Conservation (phyloP, 2,329 filamentous ascomycete species). For the Aspergillus sp. region DNA sequence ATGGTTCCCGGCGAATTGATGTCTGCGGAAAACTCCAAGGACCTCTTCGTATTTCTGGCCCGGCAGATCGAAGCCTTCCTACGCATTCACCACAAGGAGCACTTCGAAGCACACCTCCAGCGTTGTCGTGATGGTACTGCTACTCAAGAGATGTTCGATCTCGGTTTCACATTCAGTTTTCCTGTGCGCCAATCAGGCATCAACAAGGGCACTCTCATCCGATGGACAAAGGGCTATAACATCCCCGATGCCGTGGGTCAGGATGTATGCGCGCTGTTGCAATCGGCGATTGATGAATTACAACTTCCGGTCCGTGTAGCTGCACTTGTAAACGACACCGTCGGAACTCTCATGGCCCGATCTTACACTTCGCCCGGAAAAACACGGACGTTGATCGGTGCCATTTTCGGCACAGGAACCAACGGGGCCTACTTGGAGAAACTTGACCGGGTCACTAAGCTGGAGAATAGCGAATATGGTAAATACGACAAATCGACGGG, state of each 20-base stretch:
- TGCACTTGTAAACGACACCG: constrained; percentile 93
- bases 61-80: constrained; percentile 88
- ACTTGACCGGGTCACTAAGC: constrained; percentile 74
- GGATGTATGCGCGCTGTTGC: constrained; percentile 86
- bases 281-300: constrained; percentile 80
- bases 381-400: constrained; percentile 79
- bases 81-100: constrained; percentile 76
- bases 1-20: constrained; percentile 85
- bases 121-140: constrained; percentile 57
- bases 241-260: constrained; percentile 91
- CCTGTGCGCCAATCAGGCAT: constrained; percentile 90
- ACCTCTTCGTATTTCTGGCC: constrained; percentile 88
- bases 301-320: constrained; percentile 87
- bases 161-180: constrained; percentile 99
- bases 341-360: constrained; percentile 94
- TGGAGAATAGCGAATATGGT: constrained; percentile 47
- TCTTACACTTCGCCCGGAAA: constrained; percentile 90
- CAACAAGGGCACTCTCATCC: constrained; percentile 87
- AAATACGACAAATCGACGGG: constrained; percentile 71
- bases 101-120: constrained; percentile 65
- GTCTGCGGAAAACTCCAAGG: constrained; percentile 75
- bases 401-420: constrained; percentile 95
- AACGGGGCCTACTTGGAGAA: constrained; percentile 98
- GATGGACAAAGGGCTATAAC: constrained; percentile 98
- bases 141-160: constrained; percentile 75